A percentile compares a stretch with the other conserved stretches of the same genome.
Conservation (phyloP, 2,329 filamentous ascomycete species). For the Diplodia seriata region DNA sequence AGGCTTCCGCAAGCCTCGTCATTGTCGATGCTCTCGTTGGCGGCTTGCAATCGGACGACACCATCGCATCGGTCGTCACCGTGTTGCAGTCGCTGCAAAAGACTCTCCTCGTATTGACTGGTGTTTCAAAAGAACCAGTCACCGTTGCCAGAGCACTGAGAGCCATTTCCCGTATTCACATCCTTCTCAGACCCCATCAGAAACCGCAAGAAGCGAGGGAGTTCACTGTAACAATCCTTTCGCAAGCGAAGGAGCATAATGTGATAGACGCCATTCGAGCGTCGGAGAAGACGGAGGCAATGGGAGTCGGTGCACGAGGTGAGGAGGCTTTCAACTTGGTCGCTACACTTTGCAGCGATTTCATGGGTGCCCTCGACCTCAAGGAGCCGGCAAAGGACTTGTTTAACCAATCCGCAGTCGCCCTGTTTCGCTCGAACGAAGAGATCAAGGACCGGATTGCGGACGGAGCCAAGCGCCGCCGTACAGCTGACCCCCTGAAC, state of each 20-base stretch:
- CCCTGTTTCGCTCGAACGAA: constrained; percentile 28
- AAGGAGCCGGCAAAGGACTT: constrained; percentile 32
- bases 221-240: constrained; percentile 11
- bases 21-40: constrained; percentile 27
- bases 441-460: constrained; percentile 27
- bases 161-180: constrained; percentile 23
- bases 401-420: constrained; percentile 28
- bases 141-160: constrained; percentile 28
- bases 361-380: constrained; percentile 26
- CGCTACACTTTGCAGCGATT: constrained; percentile 31
- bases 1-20: constrained; percentile 29
- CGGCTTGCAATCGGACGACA: constrained; percentile 24
- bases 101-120: constrained; percentile 20
- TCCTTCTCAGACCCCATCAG: constrained; percentile 27
- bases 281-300: constrained; percentile 15
- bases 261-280: constrained; percentile 23
- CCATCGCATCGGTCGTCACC: constrained; percentile 13
- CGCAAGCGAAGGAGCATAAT: background rate
- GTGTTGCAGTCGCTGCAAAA: constrained; percentile 26
- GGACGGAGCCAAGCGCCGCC: constrained; percentile 22
- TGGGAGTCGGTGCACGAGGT: background rate
- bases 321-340: constrained; percentile 33
- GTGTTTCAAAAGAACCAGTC: constrained; percentile 25
- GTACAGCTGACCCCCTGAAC: constrained; percentile 15
- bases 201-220: constrained; percentile 14